Base-by-base conservation (phyloP, 768 basidiomycete species). In the Clavulina sp. region DNA sequence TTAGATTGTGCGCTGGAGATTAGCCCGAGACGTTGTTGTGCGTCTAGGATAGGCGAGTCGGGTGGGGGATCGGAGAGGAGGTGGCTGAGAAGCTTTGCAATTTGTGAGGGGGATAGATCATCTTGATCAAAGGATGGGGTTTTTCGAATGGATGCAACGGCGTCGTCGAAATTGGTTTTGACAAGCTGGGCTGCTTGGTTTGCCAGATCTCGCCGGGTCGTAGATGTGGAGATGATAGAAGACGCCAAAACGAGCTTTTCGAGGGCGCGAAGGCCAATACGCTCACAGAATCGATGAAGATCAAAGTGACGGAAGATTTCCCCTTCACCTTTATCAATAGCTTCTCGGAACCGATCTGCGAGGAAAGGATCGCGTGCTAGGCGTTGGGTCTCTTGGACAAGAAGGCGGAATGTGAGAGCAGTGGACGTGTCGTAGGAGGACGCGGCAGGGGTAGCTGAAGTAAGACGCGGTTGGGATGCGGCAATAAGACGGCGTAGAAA, bases 401-500 rank as follows among this genome's bases (percentile, higher is more conserved):
- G 75, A 19, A 92, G 73, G 34, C 85, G 81, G 63, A 88, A 86
- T 13, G 84, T 83, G 47, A 91, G 69, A 46, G 80, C 74, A 36
- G 77, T 75, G 28, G 83, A 83, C n/a, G 80, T 67, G 61, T 85
- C 84, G 56, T 80, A 80, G 1, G 76, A 68, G 48, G 81, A 69
- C n/a, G 75, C 69, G 50, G 73, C 69, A 30, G 74, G 66, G 23
- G 73, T 69, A 29, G 74, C 66, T 21, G 78, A 71, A 23, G 75
- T 63, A 41, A 84, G 73, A 54, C 84, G 76, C 48, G 76, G 69
- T 66, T 84, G 81, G 23, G 87, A 86, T 59, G 88, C 84, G 50
- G 83, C 78, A 62, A 96, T 86, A 66, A 95, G 82, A 56, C 93
- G 83, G 56, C 92, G 86, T 58, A 99, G 86, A 71, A 95, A 95